Base-by-base conservation (phyloP, 148 eudicot genomes). In the Chenopodium suecicum region DNA sequence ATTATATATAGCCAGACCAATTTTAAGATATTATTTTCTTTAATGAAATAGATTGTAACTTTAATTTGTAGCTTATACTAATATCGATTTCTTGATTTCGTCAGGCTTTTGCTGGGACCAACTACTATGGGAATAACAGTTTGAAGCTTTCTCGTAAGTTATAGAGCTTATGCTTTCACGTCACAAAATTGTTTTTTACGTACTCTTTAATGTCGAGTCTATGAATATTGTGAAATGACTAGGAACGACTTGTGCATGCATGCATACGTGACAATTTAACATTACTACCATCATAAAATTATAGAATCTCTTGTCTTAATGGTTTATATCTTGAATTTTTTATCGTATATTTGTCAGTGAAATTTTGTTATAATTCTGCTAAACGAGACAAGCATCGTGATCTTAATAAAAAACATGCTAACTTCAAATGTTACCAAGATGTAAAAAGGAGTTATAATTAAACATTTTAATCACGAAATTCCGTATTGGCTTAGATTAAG, bases 131-230 rank as follows among this genome's bases (percentile, higher is more conserved):
- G 27, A 9, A 37, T 25, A 74, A 74, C 0, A 80, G 82, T 72
- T 71, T 80, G 70, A 80, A 60, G n/a, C 82, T 70, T 41, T 7
- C 9, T 13, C 70, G 74, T 70, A 58, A 52, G 77, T 77, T 0
- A 19, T n/a, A 14, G 4, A 32, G 10, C 81, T 8, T 16, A 16
- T 67, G 54, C 12, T 50, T 9, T 13, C 12, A 9, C 0, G 1
- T 0, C 44, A 41, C 44, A 41, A 41, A 41, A 41, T 5, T 41
- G 7, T 6, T 41, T 41, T 41, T 41, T 27, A 27, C 29, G 29
- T 27, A 41, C 44, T 41, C 44, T 4, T 41, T 41, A 6, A 41
- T 41, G 44, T 6, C 7, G 44, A 41, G 44, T 41, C 44, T 41
- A 41, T 41, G 44, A 41, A 41, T 41, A 0, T 1, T 4, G 29